phyloP scores from a whole-genome alignment of 306 rosid genomes.

The cucumber (Cucumis sativus) region DNA sequence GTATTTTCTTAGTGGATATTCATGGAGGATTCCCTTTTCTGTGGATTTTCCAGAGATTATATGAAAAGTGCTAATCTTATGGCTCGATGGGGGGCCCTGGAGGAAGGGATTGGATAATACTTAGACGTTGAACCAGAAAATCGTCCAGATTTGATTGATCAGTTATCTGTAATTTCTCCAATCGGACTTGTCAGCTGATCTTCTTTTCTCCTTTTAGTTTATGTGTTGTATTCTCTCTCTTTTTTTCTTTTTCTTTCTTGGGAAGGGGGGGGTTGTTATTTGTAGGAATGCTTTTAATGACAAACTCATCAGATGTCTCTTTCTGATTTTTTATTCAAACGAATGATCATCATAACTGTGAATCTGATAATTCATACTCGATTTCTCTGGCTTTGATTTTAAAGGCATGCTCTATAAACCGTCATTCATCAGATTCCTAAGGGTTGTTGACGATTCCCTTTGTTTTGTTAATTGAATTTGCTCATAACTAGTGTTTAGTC shows the following conservation, averaged over 20 bases:
- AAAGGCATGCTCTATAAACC: not conserved
- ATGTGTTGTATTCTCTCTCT: no score
- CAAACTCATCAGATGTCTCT: not conserved
- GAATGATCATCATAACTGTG: not conserved
- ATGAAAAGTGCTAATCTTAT: constrained; percentile 1
- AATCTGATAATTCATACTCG: not conserved
- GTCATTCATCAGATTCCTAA: not conserved
- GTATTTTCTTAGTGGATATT: not conserved
- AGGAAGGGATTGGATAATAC: not conserved
- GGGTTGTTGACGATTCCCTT: no score
- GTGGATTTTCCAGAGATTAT: constrained; percentile 4
- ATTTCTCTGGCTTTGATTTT: not conserved
- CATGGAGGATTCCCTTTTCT: not conserved
- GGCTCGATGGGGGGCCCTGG: not conserved
- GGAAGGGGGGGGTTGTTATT: not conserved
- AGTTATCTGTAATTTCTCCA: not conserved
- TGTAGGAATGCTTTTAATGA: not conserved
- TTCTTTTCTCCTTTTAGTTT: not conserved
- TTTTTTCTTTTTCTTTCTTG: not conserved
- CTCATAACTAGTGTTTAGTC: not conserved
- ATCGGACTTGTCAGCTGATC: not conserved
- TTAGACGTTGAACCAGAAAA: not conserved
- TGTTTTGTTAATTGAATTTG: not conserved
- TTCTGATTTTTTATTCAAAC: constrained; percentile 2
- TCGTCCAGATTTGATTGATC: constrained; percentile 1